Base-by-base conservation (phyloP, 2,329 filamentous ascomycete genomes). In the Aspergillus versicolor region DNA sequence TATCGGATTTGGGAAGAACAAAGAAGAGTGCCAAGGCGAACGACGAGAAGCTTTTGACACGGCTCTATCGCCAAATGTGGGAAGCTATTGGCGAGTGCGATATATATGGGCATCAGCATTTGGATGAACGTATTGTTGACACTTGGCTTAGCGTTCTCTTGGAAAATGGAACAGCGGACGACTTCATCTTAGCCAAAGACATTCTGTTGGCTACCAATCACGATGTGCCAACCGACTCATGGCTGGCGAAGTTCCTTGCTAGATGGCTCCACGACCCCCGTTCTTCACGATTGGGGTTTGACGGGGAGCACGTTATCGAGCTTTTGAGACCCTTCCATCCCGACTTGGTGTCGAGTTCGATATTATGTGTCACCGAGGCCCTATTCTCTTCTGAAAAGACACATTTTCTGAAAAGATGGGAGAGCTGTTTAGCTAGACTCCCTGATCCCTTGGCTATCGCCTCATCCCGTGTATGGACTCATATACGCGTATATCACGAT, bases 11-110 rank as follows among this genome's bases (percentile, higher is more conserved):
- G 57, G 62, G 22, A 59, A 21, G 17, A 47, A n/a, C 60, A 30
- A 15, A 22, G n/a, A 11, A 41, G 21, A 62, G 60, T 2, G 32
- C 67, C 37, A 51, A 49, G 22, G 47, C 50, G 4, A 55, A 56
- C 50, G 54, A 67, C 34, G 52, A 52, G 11, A 62, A 58, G 21
- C 46, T 58, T 21, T 50, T 73, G 19, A 45, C 57, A 22, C 49
- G 62, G 12, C 66, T 67, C 41, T 71, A 72, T 41, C 59, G 65
- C 30, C 55, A 61, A 3, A 67, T 77, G 59, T 78, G 75, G 74
- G 63, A 67, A 56, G 72, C 73, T 5, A 67, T 77, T 55, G 67
- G 68, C 32, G 60, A 60, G 13, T 77, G 72, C 51, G 67, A 66
- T 48, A 67, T 77, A 19, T 66, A 74, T 30, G 63, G 61, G 13